Evolutionary conservation across 2,329 filamentous ascomycete genomes (phyloP), one percentile per base, ranked within the genome.

Genomic region (Aspergillus transmontanensis): DNA sequence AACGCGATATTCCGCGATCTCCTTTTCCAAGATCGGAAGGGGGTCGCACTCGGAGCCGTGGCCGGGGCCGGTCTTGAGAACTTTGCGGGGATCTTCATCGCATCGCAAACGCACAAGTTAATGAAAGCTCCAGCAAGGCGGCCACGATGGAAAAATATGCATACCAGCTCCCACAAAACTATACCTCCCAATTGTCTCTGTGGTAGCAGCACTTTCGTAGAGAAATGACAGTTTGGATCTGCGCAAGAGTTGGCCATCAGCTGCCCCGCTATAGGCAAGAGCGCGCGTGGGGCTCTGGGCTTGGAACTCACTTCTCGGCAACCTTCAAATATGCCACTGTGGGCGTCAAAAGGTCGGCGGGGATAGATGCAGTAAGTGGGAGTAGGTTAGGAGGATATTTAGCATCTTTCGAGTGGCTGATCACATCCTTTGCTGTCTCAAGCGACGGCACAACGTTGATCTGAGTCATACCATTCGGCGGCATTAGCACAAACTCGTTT

Each of bases 261-360:
- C 54, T 28, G 48, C 62, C 41, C 43, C 48, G 28, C 26, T 32
- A 11, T 34, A 51, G 26, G 26, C 26, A 21, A 51, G 19, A 50
- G 10, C 19, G 48, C 4, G 48, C 48, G 28, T 32, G 19, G 28
- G 48, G 28, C 28, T 62, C 51, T 57, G 56, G 46, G 58, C 45
- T 11, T 32, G 50, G 46, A 69, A 84, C 84, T 81, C 80, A 90
- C 84, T 90, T 89, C 66, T 89, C 86, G 41, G 92, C 90, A 70
- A 97, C 85, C 80, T 97, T 98, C 69, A 99, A 86, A 79, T 98
- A 99, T 70, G 96, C 94, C 66, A 92, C 87, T n/a, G 93, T 94
- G 3, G 95, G 95, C 1, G 94, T 99, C 77, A 98, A 86, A 69
- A 98, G 89, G 79, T 97, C 94, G 71, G 94, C 94, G 6, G 93